Base-by-base conservation (phyloP, 2,329 filamentous ascomycete species). In the Cladosporium velox region DNA sequence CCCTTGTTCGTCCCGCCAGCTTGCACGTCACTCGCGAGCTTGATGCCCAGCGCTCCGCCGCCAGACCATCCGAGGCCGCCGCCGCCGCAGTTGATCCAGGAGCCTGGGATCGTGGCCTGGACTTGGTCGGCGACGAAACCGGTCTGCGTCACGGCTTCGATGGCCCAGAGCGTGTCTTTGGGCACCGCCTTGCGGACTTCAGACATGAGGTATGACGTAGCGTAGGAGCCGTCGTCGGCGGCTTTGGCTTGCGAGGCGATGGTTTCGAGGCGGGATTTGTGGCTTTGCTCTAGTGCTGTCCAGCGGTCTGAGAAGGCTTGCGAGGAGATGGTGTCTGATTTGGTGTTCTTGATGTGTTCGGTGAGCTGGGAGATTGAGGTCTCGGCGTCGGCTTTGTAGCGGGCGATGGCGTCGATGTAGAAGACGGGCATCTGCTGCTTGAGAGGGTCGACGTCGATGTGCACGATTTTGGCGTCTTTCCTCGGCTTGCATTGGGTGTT, bases 31-130 rank as follows among this genome's bases (percentile, higher is more conserved):
- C 83, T 82, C 0, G 90, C 91, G 8, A 94, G 84, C 75, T 93
- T 93, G 73, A 93, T 88, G 2, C 91, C 91, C 3, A 94, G 77
- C 0, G 90, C 89, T 18, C 74, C 91, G 15, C 91, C 91, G 15
- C 91, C 91, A 12, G 88, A 91, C 91, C 91, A 94, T 1, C 91
- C 91, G 0, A 94, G 86, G 2, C 91, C 91, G 15, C 90, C 91
- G 0, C 90, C 91, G 1, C 91, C 91, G 74, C 91, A 93, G 76
- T 93, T 93, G 72, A 94, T 87, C 89, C 89, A 93, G 0, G 87
- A 88, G 0, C 90, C 90, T 0, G 91, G 91, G 0, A 87, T 73
- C 0, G 84, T 88, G 2, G 87, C 84, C 71, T 88, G 87, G 8
- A 95, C 79, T 69, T 93, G 90, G 70, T 95, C 90, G 30, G 87